phyloP scores from a whole-genome alignment of 1,284 basidiomycete species.

The Cystobasidiaceae sp. region DNA sequence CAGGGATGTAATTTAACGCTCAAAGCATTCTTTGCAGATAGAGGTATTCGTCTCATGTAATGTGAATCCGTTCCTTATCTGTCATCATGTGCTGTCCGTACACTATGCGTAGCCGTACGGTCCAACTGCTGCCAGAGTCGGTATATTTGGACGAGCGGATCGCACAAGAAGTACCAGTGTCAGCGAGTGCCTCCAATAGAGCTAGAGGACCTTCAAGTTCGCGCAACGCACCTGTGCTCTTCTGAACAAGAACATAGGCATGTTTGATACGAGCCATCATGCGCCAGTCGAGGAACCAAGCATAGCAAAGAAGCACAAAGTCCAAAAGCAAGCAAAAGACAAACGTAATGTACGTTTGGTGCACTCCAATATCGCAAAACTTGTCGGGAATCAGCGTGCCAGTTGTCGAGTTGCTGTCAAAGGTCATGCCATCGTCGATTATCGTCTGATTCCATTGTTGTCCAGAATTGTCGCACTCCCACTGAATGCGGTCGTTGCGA shows the following conservation, averaged over 20 bases:
- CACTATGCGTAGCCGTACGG: neutral
- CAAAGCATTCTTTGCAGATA: too few species aligned
- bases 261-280: conserved; percentile 25
- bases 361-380: conserved; percentile 62
- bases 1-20: too few species aligned
- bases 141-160: neutral
- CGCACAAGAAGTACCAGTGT: neutral
- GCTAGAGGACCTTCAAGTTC: too few species aligned
- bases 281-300: conserved; percentile 27
- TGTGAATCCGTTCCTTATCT: neutral
- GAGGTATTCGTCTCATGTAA: neutral
- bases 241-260: conserved; percentile 5
- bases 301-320: conserved; percentile 53
- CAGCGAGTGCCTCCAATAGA: neutral
- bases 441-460: conserved; percentile 60
- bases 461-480: conserved; percentile 70
- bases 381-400: conserved; percentile 53
- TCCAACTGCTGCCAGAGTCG: neutral
- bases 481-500: conserved; percentile 64
- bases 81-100: neutral
- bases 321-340: conserved; percentile 63
- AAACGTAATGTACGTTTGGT: conserved; percentile 61
- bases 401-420: conserved; percentile 32
- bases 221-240: neutral
- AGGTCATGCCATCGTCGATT: conserved; percentile 49